Conservation (phyloP, 176 grass and related monocot species). For the Stipa capillata region DNA sequence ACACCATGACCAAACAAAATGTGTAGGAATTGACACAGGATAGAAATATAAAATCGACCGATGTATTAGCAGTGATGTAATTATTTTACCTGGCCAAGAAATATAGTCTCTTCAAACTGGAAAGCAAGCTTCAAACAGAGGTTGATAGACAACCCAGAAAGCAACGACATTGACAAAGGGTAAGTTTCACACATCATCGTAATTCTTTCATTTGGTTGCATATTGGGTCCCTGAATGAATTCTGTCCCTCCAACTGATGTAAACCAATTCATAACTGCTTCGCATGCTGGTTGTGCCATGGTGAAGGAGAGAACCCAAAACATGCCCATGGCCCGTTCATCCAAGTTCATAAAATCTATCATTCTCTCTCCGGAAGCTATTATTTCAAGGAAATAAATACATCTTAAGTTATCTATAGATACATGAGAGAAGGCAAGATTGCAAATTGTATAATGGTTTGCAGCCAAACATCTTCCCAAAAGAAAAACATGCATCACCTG, state of each 20-base stretch:
- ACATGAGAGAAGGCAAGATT: background rate
- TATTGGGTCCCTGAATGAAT: conserved; percentile 71
- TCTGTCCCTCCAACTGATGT: conserved; percentile 68
- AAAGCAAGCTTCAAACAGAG: conserved; percentile 91
- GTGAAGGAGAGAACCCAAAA: conserved; percentile 99
- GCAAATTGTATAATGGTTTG: background rate
- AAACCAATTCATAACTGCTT: conserved; percentile 99
- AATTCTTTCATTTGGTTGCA: conserved; percentile 73
- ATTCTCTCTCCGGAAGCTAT: conserved; percentile 69
- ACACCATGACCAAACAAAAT: background rate
- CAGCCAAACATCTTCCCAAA: conserved; percentile 13
- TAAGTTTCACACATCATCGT: conserved; percentile 86
- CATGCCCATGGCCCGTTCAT: conserved; percentile 90
- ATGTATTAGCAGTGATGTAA: background rate
- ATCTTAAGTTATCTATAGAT: background rate
- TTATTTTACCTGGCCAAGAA: conserved; percentile 82
- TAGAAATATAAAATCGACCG: background rate
- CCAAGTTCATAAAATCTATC: conserved; percentile 93
- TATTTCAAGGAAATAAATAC: conserved; percentile 7
- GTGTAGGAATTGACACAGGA: background rate
- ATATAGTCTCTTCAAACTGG: conserved; percentile 97
- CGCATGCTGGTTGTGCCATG: conserved; percentile 79
- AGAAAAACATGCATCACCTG: background rate
- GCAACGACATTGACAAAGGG: conserved; percentile 84
- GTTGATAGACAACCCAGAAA: conserved; percentile 96